A percentile compares a stretch with the other conserved stretches of the same genome.
Conservation (phyloP, 805 yeast species). For the Grigorovia jiainica region DNA sequence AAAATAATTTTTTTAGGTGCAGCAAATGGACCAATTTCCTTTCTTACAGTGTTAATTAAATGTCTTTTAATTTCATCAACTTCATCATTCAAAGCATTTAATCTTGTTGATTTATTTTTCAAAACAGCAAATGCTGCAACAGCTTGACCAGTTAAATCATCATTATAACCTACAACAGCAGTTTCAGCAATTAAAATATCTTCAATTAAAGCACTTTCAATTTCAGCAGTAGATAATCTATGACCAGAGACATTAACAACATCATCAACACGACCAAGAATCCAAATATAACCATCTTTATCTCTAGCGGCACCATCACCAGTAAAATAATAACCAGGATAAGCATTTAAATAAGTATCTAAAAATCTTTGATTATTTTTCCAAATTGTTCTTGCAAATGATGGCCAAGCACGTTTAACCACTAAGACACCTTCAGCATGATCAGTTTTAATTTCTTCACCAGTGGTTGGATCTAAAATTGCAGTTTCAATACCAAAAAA, state of each 20-base stretch:
- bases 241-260: constrained; percentile 85
- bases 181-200: constrained; percentile 62
- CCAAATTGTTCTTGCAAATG: constrained; percentile 78
- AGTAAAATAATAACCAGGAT: constrained; percentile 73
- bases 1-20: constrained; percentile 68
- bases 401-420: constrained; percentile 69
- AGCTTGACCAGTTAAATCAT: constrained; percentile 80
- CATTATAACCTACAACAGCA: constrained; percentile 78
- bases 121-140: constrained; percentile 75
- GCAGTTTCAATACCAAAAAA: constrained; percentile 72
- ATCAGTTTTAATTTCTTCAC: constrained; percentile 56
- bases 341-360: constrained; percentile 77
- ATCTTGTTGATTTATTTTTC: constrained; percentile 38
- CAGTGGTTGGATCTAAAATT: constrained; percentile 65
- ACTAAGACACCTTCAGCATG: constrained; percentile 78
- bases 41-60: constrained; percentile 59
- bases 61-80: constrained; percentile 49
- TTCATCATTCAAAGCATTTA: constrained; percentile 33
- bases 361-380: constrained; percentile 61
- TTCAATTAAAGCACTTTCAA: constrained; percentile 73
- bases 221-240: constrained; percentile 81
- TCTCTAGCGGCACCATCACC: constrained; percentile 90
- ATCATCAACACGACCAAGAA: constrained; percentile 79
- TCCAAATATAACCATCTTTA: constrained; percentile 77
- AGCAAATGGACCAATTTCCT: constrained; percentile 79